Conservation (phyloP, 179 eudicot species). For the Beta macrorhiza region DNA sequence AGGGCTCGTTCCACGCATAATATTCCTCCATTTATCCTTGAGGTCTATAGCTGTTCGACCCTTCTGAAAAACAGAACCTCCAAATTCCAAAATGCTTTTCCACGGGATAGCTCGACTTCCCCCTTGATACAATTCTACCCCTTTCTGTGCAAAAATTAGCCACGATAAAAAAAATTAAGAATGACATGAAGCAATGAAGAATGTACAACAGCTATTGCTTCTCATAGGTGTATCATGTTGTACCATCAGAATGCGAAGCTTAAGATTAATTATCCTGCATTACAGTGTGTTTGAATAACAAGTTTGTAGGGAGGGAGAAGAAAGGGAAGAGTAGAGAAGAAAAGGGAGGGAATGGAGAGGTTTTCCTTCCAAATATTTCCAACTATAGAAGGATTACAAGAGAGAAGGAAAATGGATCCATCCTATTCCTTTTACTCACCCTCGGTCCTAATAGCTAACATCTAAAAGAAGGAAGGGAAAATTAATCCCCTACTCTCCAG, state of each 20-base stretch:
- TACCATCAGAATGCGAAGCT: not conserved
- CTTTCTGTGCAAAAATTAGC: slow-evolving; percentile 46
- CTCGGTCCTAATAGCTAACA: no score
- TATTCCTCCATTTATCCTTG: slow-evolving; percentile 79
- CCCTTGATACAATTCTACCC: slow-evolving; percentile 31
- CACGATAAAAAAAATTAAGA: no score
- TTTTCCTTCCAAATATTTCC: no score
- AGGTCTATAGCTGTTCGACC: slow-evolving; percentile 56
- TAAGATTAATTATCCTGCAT: not conserved
- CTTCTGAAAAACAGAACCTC: slow-evolving; percentile 47
- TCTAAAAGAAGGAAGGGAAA: no score
- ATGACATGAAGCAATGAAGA: not conserved
- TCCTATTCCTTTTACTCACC: no score
- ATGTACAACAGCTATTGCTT: not conserved
- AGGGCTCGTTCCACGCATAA: slow-evolving; percentile 20
- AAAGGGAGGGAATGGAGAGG: no score
- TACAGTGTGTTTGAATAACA: no score
- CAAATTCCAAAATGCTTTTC: slow-evolving; percentile 56
- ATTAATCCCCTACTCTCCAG: no score
- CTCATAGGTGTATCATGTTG: not conserved
- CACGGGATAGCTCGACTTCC: slow-evolving; percentile 44
- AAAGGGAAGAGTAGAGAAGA: no score
- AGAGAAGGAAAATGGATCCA: not conserved
- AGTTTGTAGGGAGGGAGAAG: no score
- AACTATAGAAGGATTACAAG: not conserved